These are phyloP conservation scores for Aspergillus sp. DNA, from an alignment of 2,329 filamentous ascomycete genomes.

Conservation along the genomic window DNA sequence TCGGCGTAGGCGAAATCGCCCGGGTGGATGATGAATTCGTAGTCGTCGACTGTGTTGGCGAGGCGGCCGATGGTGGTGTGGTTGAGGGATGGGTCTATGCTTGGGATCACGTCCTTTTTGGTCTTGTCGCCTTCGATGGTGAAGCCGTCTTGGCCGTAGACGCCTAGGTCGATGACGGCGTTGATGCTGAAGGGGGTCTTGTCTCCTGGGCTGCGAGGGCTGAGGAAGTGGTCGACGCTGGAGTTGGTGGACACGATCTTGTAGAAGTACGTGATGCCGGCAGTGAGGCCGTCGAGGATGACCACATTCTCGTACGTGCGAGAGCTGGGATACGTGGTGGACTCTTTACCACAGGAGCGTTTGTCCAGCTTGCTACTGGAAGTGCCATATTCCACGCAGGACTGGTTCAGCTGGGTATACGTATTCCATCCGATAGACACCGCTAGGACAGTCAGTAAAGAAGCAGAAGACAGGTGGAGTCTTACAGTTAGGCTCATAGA, in stretches of 20 bases:
- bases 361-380: slow-evolving; percentile 39
- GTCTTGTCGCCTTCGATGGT: slow-evolving; percentile 46
- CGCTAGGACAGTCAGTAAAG: slow-evolving; percentile 33
- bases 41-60: slow-evolving; percentile 53
- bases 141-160: slow-evolving; percentile 55
- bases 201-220: slow-evolving; percentile 55
- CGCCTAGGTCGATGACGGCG: slow-evolving; percentile 56
- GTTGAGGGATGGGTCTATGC: slow-evolving; percentile 53
- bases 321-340: slow-evolving; percentile 55
- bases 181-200: slow-evolving; percentile 54
- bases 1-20: slow-evolving; percentile 60
- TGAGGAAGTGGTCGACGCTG: slow-evolving; percentile 54
- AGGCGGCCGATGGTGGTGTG: slow-evolving; percentile 60
- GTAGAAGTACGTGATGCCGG: slow-evolving; percentile 62
- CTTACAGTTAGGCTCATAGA: slow-evolving; percentile 52
- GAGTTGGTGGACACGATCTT: slow-evolving; percentile 59
- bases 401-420: slow-evolving; percentile 45
- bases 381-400: slow-evolving; percentile 55
- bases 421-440: slow-evolving; percentile 60
- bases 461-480: neutral
- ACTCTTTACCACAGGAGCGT: slow-evolving; percentile 47
- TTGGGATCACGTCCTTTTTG: slow-evolving; percentile 52
- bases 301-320: slow-evolving; percentile 55
- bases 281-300: slow-evolving; percentile 45
- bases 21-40: slow-evolving; percentile 49